phyloP scores from a whole-genome alignment of 805 yeast genomes.

The Kuraishia capsulata region DNA sequence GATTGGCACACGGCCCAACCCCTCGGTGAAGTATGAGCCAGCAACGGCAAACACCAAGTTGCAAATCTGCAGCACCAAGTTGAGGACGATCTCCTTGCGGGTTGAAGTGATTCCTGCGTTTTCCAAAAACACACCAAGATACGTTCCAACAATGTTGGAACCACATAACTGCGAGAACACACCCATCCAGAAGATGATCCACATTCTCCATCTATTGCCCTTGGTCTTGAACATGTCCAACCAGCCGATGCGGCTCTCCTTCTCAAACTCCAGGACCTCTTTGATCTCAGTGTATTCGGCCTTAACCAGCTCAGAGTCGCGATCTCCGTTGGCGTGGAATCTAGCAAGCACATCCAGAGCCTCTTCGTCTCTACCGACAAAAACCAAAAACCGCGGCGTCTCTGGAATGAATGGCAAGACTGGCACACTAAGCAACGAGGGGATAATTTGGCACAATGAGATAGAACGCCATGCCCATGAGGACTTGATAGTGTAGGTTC shows the following conservation, averaged over 20 bases:
- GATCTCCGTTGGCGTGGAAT: slow-evolving; percentile 15
- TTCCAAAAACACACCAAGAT: slow-evolving; percentile 23
- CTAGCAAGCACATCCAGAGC: slow-evolving; percentile 27
- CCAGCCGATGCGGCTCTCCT: slow-evolving; percentile 14
- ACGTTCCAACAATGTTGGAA: slow-evolving; percentile 17
- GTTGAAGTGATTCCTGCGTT: slow-evolving; percentile 16
- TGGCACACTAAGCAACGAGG: slow-evolving; percentile 13
- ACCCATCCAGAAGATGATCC: slow-evolving; percentile 18
- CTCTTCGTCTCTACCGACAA: slow-evolving; percentile 38
- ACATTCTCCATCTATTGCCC: slow-evolving; percentile 15
- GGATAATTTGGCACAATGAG: slow-evolving; percentile 17
- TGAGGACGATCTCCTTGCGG: slow-evolving; percentile 17
- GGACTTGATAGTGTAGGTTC: slow-evolving; percentile 13
- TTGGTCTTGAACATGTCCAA: slow-evolving; percentile 11
- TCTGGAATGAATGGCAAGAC: slow-evolving; percentile 18
- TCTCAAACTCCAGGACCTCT: slow-evolving; percentile 12
- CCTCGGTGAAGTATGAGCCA: slow-evolving; percentile 16
- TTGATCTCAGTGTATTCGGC: slow-evolving; percentile 16
- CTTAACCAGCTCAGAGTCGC: slow-evolving; percentile 9
- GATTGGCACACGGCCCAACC: slow-evolving; percentile 14
- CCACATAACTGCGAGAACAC: slow-evolving; percentile 18
- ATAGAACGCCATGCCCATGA: slow-evolving; percentile 24
- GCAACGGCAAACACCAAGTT: slow-evolving; percentile 15
- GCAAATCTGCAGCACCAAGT: slow-evolving; percentile 13
- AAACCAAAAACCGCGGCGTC: slow-evolving; percentile 12